phyloP scores from a whole-genome alignment of 768 basidiomycete genomes.

The Macrolepiota dolichaula region DNA sequence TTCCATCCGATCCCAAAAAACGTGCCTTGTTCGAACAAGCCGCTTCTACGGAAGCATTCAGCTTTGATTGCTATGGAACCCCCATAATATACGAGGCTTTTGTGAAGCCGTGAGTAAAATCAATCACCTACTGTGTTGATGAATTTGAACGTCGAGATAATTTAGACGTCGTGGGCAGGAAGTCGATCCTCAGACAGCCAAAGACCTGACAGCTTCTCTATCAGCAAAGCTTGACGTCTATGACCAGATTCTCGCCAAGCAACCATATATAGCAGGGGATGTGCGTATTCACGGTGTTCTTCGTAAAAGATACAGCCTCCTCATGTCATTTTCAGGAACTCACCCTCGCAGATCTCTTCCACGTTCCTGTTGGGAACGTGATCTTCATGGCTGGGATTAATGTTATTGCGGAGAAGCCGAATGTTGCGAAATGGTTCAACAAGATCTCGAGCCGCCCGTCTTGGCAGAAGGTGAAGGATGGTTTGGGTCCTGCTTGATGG shows the following conservation, averaged over 20 bases:
- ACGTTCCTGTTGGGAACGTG: constrained; percentile 35
- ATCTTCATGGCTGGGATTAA: constrained; percentile 21
- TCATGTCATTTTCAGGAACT: constrained; percentile 27
- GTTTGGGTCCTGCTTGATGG: constrained; percentile 7
- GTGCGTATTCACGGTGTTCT: constrained; percentile 15
- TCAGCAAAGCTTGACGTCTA: constrained; percentile 39
- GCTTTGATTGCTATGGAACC: constrained; percentile 37
- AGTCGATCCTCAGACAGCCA: constrained; percentile 12
- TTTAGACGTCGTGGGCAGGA: constrained; percentile 21
- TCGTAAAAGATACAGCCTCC: background rate
- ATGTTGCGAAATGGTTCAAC: constrained; percentile 35
- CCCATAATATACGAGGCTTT: constrained; percentile 39
- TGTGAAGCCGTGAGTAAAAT: constrained; percentile 36
- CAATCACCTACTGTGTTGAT: background rate
- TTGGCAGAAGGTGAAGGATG: constrained; percentile 47
- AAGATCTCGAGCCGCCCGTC: constrained; percentile 39
- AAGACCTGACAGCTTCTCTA: constrained; percentile 20
- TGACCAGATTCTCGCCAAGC: constrained; percentile 44
- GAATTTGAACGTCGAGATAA: background rate
- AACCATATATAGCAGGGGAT: constrained; percentile 44
- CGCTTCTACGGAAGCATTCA: constrained; percentile 40
- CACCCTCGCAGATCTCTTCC: constrained; percentile 43
- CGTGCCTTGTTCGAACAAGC: constrained; percentile 36
- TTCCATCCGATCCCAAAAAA: constrained; percentile 36
- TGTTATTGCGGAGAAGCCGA: constrained; percentile 34